Evolutionary conservation across 2,329 filamentous ascomycete species (phyloP), one percentile per base, ranked within the genome.

Genomic region (Pseudogymnoascus sp.): DNA sequence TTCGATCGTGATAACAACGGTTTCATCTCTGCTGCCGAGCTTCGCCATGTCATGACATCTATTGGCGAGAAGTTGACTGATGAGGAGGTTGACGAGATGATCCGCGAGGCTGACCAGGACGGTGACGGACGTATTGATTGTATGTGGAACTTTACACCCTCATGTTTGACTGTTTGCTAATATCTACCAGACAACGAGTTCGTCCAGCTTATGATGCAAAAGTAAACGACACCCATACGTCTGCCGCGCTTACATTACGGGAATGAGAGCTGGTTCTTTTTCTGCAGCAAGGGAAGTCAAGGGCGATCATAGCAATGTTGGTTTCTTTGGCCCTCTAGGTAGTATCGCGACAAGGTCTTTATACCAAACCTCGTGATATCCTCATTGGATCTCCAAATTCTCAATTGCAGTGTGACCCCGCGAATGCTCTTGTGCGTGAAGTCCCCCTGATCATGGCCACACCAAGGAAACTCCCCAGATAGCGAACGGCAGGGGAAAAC

Each of bases 181-280:
- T 59, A 37, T 44, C 65, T 29, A 69, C 56, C 71, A 93, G 90
- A 93, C 80, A 93, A 93, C 82, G 90, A 95, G 79, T 95, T 95
- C 75, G 90, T 95, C 71, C 90, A 95, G 80, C 87, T 95, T 75
- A 95, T 95, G 90, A 93, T 95, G 90, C 90, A 95, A 84, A 93
- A 93, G 83, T 93, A 90, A 64, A 68, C 19, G 59, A 9, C 11
- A 4, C 33, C 21, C 17, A 56, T 56, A 10, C 29, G 10, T 6
- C 29, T 56, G 50, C 21, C 29, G 29, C 29, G 50, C 26, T 56
- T 56, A 56, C 50, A 21, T 56, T 56, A 35, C 29, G 29, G 50
- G 50, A 56, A 56, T 13, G 50, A 56, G 50, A 33, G 17, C 50
- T 56, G 50, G 50, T 56, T 35, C 50, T 56, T 56, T 56, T 56